phyloP scores from a whole-genome alignment of 805 yeast species.

The Kodamaea fukazawae region DNA sequence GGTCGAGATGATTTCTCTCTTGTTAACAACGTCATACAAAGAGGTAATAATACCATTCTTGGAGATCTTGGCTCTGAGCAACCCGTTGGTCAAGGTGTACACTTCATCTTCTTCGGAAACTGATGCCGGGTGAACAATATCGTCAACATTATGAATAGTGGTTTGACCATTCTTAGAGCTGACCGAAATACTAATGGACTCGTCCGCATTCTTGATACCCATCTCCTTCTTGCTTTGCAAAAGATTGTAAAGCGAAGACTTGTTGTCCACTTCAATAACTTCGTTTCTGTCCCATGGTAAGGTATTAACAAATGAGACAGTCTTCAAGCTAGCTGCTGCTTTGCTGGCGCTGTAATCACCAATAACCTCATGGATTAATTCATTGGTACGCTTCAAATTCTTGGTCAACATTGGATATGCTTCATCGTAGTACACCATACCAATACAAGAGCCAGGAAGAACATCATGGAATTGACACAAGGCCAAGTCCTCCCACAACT shows the following conservation, averaged over 20 bases:
- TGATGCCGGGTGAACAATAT: slow-evolving; percentile 45
- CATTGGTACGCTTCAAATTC: slow-evolving; percentile 52
- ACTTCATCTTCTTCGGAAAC: slow-evolving; percentile 41
- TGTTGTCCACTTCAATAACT: slow-evolving; percentile 38
- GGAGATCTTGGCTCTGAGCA: slow-evolving; percentile 53
- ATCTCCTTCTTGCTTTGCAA: slow-evolving; percentile 12
- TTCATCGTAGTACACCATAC: slow-evolving; percentile 79
- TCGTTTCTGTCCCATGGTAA: slow-evolving; percentile 62
- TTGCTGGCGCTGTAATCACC: slow-evolving; percentile 9
- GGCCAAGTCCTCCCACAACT: slow-evolving; percentile 83
- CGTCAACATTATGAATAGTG: slow-evolving; percentile 15
- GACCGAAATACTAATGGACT: slow-evolving; percentile 20
- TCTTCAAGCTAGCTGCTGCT: slow-evolving; percentile 4
- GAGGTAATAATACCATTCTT: slow-evolving; percentile 57
- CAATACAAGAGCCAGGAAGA: slow-evolving; percentile 95
- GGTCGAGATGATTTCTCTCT: slow-evolving; percentile 64
- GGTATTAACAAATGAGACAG: slow-evolving; percentile 45
- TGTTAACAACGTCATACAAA: slow-evolving; percentile 55
- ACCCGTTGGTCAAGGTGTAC: slow-evolving; percentile 58
- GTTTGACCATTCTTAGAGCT: slow-evolving; percentile 17
- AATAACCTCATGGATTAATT: slow-evolving; percentile 52
- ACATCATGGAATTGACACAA: slow-evolving; percentile 97
- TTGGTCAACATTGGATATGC: slow-evolving; percentile 74
- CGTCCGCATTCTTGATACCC: slow-evolving; percentile 13
- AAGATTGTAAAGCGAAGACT: slow-evolving; percentile 15